Base-by-base conservation (phyloP, 2,329 filamentous ascomycete genomes). In the Monilinia fructigena region DNA sequence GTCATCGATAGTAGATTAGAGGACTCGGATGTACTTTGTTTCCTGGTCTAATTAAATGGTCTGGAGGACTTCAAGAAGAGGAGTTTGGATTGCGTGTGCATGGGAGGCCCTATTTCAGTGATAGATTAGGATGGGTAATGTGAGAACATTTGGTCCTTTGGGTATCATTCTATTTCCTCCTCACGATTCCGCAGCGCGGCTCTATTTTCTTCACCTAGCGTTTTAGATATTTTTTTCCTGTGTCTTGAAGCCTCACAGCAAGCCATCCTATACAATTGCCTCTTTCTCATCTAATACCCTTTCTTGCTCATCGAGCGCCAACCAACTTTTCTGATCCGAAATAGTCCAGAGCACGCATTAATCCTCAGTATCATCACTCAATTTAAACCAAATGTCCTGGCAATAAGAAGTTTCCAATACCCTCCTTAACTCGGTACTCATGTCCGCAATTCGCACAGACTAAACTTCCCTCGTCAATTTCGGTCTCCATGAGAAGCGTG, bases 321-420 rank as follows among this genome's bases (percentile, higher is more conserved):
- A 20, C 7, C 1, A 55, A 42, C 40, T 16, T 42, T 18, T n/a
- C 20, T 14, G n/a, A 16, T n/a, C 28, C 50, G 11, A 52, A 6
- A 50, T 52, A 12, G 31, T 26, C 3, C 58, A n/a, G 11, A 5
- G 26, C 14, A 1, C 4, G 18, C 23, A 50, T 42, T 18, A 42
- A 50, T 31, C 20, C 12, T 26, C 5, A 40, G 53, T 48, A 6
- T 31, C 12, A 23, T 48, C 45, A 23, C 14, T 55, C 8, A 20
- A n/a, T 40, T 40, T 63, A 85, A 45, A 93, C 95, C 78, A 99
- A 80, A 81, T 99, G 95, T 74, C 90, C 95, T 16, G 95, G 95
- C 72, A 99, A 80, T 76, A 99, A 80, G 75, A 99, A 99, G 79
- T 98, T 98, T 68, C 93, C 92, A 77, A 98, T 97, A 6, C 95